Evolutionary conservation across 495 filamentous ascomycete species (phyloP).

Genomic region (Neohortaea acidophila): DNA sequence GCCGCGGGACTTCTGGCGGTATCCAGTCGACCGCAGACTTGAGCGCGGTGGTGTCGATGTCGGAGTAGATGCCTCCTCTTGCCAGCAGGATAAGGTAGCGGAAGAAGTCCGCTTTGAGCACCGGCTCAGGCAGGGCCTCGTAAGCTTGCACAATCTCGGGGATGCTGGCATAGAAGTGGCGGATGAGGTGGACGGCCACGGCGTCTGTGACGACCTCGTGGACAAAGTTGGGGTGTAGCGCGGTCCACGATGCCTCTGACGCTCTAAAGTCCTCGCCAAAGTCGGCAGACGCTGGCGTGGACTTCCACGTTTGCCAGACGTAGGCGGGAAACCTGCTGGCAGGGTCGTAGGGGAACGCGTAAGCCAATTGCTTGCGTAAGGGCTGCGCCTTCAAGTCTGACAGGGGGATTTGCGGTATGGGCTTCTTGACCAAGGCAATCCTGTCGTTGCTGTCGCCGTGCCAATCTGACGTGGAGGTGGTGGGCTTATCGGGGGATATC

Average conservation of each 20-base stretch:
- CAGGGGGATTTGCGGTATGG: conserved; percentile 25
- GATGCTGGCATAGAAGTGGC: conserved; percentile 70
- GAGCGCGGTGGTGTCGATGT: conserved; percentile 85
- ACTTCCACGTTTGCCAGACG: conserved; percentile 99
- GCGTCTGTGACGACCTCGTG: conserved; percentile 94
- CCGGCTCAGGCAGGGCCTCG: conserved; percentile 62
- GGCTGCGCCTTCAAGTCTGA: conserved; percentile 30
- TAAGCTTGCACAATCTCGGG: conserved; percentile 93
- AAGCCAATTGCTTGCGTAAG: conserved; percentile 69
- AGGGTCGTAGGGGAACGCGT: conserved; percentile 86
- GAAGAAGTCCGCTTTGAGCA: conserved; percentile 97
- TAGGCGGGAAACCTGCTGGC: conserved; percentile 84
- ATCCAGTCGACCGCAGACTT: conserved; percentile 78
- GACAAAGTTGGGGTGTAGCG: conserved; percentile 76
- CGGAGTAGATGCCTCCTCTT: conserved; percentile 86
- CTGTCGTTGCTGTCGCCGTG: conserved; percentile 19
- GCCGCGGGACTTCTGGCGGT: conserved; percentile 57
- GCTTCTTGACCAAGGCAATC: conserved; percentile 35
- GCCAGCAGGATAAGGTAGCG: conserved; percentile 89
- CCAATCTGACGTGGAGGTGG: conserved; percentile 8
- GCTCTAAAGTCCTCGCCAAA: conserved; percentile 62
- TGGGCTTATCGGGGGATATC: conserved; percentile 1
- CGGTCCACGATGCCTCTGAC: conserved; percentile 80
- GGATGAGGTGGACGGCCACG: conserved; percentile 63
- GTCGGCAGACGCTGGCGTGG: conserved; percentile 61